Conservation (phyloP, 2,329 filamentous ascomycete genomes). For the Xenoacremonium recifei region DNA sequence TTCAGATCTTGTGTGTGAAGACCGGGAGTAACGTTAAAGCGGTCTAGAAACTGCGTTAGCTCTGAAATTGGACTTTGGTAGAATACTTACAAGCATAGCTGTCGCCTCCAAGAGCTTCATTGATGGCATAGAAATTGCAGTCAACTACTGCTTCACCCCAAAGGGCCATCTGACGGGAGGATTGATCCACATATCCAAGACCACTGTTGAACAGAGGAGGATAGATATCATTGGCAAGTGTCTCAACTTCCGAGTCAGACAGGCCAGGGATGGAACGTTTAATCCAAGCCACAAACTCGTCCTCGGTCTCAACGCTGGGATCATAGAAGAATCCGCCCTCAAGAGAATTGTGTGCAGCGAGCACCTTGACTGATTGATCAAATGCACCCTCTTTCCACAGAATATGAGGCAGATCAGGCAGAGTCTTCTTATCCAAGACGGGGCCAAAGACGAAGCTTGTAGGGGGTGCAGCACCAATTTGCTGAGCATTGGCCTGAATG, state of each 20-base stretch:
- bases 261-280: constrained; percentile 5
- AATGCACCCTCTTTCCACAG: constrained; percentile 5
- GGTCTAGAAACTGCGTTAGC: constrained; percentile 1
- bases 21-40: constrained; percentile 10
- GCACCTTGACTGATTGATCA: constrained; percentile 8
- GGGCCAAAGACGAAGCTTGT: constrained; percentile 6
- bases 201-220: constrained; percentile 9
- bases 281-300: constrained; percentile 7
- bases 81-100: constrained; percentile 11
- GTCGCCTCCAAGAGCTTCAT: constrained; percentile 4
- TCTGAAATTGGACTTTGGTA: not conserved
- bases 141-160: constrained; percentile 10
- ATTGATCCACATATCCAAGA: constrained; percentile 6
- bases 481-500: constrained; percentile 9
- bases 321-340: constrained; percentile 14
- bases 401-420: not conserved
- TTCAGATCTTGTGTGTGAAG: constrained; percentile 12
- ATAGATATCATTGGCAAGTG: constrained; percentile 8
- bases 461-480: constrained; percentile 5
- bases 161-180: constrained; percentile 8
- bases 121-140: constrained; percentile 8
- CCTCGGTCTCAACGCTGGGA: constrained; percentile 5
- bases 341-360: constrained; percentile 8
- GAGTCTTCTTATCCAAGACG: constrained; percentile 3
- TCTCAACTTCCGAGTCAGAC: not conserved